phyloP scores from a whole-genome alignment of 495 filamentous ascomycete genomes.

The Penicillium crystallinum region DNA sequence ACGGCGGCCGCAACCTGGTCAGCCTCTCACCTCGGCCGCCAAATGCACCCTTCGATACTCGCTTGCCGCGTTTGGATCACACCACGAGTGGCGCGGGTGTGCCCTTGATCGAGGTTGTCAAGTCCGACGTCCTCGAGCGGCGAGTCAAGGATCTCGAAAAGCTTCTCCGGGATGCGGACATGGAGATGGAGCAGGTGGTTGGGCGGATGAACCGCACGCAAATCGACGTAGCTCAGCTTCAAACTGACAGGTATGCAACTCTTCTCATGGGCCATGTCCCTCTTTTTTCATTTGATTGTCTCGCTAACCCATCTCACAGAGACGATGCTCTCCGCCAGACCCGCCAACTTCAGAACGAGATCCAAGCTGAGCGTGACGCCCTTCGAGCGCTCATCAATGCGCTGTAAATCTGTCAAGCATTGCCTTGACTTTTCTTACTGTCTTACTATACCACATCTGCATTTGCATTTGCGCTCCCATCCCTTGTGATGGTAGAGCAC shows the following conservation, averaged over 20 bases:
- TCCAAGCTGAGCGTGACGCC: constrained; percentile 54
- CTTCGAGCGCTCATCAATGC: constrained; percentile 38
- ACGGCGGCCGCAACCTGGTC: constrained; percentile 38
- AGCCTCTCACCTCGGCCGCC: constrained; percentile 49
- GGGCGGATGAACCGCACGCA: constrained; percentile 88
- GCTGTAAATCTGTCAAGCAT: constrained; percentile 1
- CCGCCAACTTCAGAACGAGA: constrained; percentile 63
- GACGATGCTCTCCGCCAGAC: constrained; percentile 85
- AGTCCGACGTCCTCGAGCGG: constrained; percentile 67
- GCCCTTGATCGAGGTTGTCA: constrained; percentile 55
- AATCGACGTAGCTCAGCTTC: constrained; percentile 87
- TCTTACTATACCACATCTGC: constrained; percentile 25
- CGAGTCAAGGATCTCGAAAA: constrained; percentile 76
- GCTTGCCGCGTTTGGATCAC: constrained; percentile 54
- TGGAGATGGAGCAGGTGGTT: constrained; percentile 93
- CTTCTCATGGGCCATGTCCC: not conserved
- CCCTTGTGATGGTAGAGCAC: constrained; percentile 4
- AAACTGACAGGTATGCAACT: constrained; percentile 69
- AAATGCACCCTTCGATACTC: constrained; percentile 54
- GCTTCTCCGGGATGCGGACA: constrained; percentile 74
- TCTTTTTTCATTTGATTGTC: constrained; percentile 1
- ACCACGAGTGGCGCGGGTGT: constrained; percentile 54
- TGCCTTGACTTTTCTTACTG: not conserved
- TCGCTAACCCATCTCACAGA: constrained; percentile 41
- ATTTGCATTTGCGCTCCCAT: constrained; percentile 20